These are phyloP conservation scores for Cladochytrium replicatum DNA, from an alignment of 192 early-diverging fungal genomes.

Conservation along the genomic window DNA sequence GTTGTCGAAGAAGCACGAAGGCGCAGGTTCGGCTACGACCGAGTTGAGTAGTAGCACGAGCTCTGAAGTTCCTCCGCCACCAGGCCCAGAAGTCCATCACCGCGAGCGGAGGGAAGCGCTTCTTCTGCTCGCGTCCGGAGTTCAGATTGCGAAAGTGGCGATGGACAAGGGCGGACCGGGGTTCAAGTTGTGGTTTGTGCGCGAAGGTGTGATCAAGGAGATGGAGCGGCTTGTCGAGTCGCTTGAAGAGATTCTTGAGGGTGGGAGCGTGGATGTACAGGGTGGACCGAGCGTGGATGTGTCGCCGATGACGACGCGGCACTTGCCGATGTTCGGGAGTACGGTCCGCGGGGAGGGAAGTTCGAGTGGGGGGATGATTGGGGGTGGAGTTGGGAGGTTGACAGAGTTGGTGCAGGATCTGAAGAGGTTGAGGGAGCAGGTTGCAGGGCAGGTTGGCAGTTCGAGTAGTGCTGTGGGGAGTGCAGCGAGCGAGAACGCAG, in stretches of 20 bases:
- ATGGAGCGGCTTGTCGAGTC: constrained; percentile 35
- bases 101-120: constrained; percentile 26
- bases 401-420: constrained; percentile 20
- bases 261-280: not conserved
- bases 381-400: no score
- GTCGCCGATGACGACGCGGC: no score
- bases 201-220: constrained; percentile 66
- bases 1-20: not conserved
- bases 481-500: no score
- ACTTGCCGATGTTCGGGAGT: no score
- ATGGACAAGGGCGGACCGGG: constrained; percentile 48
- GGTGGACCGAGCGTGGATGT: no score
- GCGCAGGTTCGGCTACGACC: not conserved
- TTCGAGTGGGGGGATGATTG: no score
- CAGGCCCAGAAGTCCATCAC: constrained; percentile 21
- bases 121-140: constrained; percentile 37
- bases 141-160: constrained; percentile 55
- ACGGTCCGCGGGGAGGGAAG: no score
- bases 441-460: not conserved
- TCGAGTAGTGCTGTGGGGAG: not conserved
- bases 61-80: not conserved
- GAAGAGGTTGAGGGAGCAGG: constrained; percentile 14
- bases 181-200: constrained; percentile 49
- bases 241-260: constrained; percentile 3
- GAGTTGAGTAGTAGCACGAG: not conserved